Base-by-base conservation (phyloP, 208 protist species). In the Acanthamoeba royreba region DNA sequence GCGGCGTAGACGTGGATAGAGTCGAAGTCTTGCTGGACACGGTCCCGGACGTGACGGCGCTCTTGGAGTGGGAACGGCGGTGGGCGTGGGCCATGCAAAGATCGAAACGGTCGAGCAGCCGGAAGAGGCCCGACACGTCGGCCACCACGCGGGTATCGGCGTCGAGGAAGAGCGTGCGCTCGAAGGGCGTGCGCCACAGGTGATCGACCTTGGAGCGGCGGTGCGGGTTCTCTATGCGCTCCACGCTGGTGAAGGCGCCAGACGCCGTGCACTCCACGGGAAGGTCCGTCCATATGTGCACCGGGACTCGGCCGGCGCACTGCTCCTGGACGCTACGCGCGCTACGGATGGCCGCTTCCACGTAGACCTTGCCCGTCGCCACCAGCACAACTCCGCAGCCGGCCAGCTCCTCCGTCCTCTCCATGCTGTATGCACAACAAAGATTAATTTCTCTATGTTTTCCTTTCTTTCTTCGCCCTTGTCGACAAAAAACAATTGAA, bases 111-210 rank as follows among this genome's bases (percentile, higher is more conserved):
- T 83, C 72, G 17, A 83, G 72, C 42, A 83, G 72, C 42, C 42
- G 0, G 72, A 83, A 83, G 42, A 83, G 40, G 43, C 72, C 72
- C 5, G 42, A 33, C 42, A 83, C 42, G 72, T 83, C 72, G 72
- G 72, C 72, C 72, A 83, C 72, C 3, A 83, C 42, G 72, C 72
- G 72, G 72, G 72, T 83, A 43, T 83, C 72, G 42, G 72, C 72
- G 42, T 83, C 72, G 42, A 83, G 72, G 72, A 83, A 83, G 40
- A 83, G 42, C 28, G 72, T 83, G 40, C 42, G 35, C 72, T 83
- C 72, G 72, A 52, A 83, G 35, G 72, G 72, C 42, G 72, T 83
- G 72, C 72, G 72, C 72, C 72, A 83, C 72, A 83, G 42, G 72
- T 83, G 72, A 43, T 83, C 72, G 42, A 83, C 72, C 72, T 83